A percentile compares a stretch with the other conserved stretches of the same genome.
Conservation (phyloP, 805 yeast species). For the Saturnispora quitensis region DNA sequence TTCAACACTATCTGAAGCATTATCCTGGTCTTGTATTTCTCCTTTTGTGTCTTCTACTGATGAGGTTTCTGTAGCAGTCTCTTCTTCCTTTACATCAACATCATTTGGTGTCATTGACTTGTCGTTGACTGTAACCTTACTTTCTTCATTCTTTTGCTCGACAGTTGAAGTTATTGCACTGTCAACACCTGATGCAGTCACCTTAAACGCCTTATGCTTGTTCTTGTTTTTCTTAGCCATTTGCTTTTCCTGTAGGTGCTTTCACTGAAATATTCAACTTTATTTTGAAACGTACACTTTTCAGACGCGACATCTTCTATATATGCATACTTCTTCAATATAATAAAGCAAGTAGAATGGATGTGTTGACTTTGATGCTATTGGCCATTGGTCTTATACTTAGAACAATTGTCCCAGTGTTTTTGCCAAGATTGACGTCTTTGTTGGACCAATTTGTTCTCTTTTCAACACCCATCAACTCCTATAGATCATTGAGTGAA, state of each 20-base stretch:
- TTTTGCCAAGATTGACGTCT: conserved; percentile 24
- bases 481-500: conserved; percentile 55
- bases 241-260: background rate
- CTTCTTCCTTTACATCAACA: conserved; percentile 6
- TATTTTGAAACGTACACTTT: background rate
- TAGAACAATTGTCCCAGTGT: conserved; percentile 21
- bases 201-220: conserved; percentile 7
- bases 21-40: background rate
- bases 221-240: conserved; percentile 12
- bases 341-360: conserved; percentile 2
- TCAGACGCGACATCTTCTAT: background rate
- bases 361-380: conserved; percentile 8
- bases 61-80: background rate
- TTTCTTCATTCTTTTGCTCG: conserved; percentile 3
- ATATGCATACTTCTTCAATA: background rate
- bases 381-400: conserved; percentile 20
- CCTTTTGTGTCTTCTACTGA: background rate
- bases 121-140: conserved; percentile 7
- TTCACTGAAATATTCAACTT: background rate
- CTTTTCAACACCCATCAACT: conserved; percentile 64
- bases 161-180: background rate
- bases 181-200: background rate
- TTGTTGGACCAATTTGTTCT: conserved; percentile 45
- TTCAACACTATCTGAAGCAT: background rate
- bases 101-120: conserved; percentile 1